Conservation (phyloP, 371 early-diverging fungal genomes). For the Mortierella sp. region DNA sequence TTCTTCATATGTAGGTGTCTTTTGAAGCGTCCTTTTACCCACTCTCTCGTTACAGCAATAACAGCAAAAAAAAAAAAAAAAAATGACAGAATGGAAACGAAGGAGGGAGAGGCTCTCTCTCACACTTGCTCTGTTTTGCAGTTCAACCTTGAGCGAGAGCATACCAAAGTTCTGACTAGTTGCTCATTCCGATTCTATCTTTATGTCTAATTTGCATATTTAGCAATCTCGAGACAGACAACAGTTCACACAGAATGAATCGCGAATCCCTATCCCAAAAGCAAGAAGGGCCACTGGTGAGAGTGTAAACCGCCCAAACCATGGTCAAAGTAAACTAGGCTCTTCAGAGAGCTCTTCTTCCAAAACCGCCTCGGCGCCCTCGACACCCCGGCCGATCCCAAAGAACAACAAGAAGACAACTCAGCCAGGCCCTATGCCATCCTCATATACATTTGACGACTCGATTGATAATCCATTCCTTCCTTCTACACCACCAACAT, state of each 20-base stretch:
- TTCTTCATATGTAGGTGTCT: conserved; percentile 4
- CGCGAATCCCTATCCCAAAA: conserved; percentile 30
- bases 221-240: conserved; percentile 15
- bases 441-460: conserved; percentile 45
- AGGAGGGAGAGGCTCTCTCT: conserved; percentile 7
- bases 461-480: conserved; percentile 31
- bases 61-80: not conserved
- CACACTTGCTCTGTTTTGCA: not conserved
- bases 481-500: conserved; percentile 41
- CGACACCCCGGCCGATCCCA: conserved; percentile 47
- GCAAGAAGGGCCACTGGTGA: conserved; percentile 40
- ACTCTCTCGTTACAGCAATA: not conserved
- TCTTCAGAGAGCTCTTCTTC: conserved; percentile 7
- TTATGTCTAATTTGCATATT: not conserved
- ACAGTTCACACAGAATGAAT: conserved; percentile 9
- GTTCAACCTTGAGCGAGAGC: conserved; percentile 11
- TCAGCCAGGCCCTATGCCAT: conserved; percentile 17
- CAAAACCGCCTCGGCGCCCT: conserved; percentile 17
- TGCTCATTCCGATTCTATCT: not conserved
- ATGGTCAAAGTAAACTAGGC: not conserved
- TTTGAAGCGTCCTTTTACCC: not conserved
- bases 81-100: not conserved
- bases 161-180: not conserved
- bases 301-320: conserved; percentile 26
- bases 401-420: conserved; percentile 20